Percentiles rank a stretch among this genome's conserved stretches.
Conservation (phyloP, 192 early-diverging fungal species). For the Coemansia sp. region DNA sequence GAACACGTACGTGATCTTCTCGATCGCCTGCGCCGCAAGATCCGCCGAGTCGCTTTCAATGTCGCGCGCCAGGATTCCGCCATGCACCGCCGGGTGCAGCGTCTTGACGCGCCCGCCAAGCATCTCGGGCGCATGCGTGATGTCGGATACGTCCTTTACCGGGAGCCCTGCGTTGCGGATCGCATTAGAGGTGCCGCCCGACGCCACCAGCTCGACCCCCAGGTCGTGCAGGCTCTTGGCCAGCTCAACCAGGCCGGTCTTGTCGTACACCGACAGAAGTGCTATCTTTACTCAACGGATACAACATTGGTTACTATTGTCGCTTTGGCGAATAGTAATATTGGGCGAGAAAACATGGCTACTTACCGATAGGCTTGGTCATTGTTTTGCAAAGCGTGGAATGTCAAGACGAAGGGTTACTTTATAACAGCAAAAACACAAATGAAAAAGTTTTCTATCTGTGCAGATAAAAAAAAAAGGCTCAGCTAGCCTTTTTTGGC, state of each 20-base stretch:
- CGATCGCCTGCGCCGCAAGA: conserved; percentile 83
- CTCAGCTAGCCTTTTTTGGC: background rate
- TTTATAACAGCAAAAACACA: background rate
- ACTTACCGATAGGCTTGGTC: conserved; percentile 40
- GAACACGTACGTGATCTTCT: conserved; percentile 92
- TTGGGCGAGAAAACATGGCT: background rate
- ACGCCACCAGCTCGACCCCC: conserved; percentile 85
- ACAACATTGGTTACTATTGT: background rate
- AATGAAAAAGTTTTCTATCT: background rate
- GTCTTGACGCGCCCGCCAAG: conserved; percentile 99
- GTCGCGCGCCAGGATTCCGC: conserved; percentile 92
- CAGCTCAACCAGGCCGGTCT: conserved; percentile 90
- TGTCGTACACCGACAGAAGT: conserved; percentile 96
- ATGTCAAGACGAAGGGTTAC: background rate
- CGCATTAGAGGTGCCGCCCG: conserved; percentile 92
- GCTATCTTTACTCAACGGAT: conserved; percentile 35
- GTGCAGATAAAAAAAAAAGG: conserved; percentile 4
- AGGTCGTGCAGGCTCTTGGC: conserved; percentile 78
- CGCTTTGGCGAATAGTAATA: background rate
- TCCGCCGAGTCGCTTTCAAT: conserved; percentile 83
- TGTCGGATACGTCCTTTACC: conserved; percentile 94
- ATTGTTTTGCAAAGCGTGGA: background rate
- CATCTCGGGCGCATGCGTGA: conserved; percentile 98
- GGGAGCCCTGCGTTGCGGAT: conserved; percentile 88
- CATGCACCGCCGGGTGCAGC: conserved; percentile 97